phyloP scores from a whole-genome alignment of 2,329 filamentous ascomycete genomes.

The Penicillium decumbens region DNA sequence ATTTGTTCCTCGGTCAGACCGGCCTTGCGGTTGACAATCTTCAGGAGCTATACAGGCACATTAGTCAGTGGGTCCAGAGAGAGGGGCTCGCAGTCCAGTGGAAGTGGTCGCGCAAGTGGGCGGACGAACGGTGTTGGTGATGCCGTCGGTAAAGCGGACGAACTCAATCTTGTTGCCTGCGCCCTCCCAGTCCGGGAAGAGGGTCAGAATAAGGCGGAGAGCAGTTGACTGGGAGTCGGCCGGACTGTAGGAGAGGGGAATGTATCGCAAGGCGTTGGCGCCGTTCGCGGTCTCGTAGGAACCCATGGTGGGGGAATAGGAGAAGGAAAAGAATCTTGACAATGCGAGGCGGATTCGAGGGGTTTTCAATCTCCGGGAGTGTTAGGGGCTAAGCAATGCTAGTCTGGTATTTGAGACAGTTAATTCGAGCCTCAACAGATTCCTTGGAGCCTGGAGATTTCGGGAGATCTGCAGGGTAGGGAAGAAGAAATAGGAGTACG shows the following conservation, averaged over 20 bases:
- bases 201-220: conserved; percentile 68
- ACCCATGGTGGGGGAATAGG: conserved; percentile 22
- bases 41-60: conserved; percentile 43
- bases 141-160: conserved; percentile 90
- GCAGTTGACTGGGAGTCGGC: conserved; percentile 74
- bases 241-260: conserved; percentile 74
- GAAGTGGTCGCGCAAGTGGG: not conserved
- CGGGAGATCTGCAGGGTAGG: conserved; percentile 8
- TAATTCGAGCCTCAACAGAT: conserved; percentile 1
- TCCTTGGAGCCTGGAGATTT: conserved; percentile 5
- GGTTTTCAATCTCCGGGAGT: conserved; percentile 6
- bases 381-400: conserved; percentile 3
- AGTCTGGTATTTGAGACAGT: conserved; percentile 9
- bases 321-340: conserved; percentile 6
- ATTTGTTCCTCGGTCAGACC: conserved; percentile 71
- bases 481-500: not conserved
- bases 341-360: not conserved
- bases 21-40: conserved; percentile 49
- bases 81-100: not conserved
- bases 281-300: conserved; percentile 19
- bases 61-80: conserved; percentile 18
- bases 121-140: conserved; percentile 77
- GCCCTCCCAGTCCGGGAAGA: conserved; percentile 78
- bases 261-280: conserved; percentile 43
- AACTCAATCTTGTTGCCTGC: conserved; percentile 73